Percentiles rank a stretch among this genome's conserved stretches.
Evolutionary conservation across 1,139 yeast species (phyloP).

Genomic region (Waltiozyma sp.): DNA sequence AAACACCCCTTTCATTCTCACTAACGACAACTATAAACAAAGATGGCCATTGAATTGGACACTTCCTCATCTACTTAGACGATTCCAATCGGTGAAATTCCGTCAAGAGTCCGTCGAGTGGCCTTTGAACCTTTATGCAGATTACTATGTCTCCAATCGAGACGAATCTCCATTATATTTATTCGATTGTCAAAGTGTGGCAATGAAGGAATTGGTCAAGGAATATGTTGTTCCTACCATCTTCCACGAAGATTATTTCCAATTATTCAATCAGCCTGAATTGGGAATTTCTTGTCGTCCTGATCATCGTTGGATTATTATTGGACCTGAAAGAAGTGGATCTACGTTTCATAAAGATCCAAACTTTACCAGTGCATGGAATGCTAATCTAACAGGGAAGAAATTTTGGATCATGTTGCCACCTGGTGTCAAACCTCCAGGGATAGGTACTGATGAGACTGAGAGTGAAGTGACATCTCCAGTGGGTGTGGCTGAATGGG

Average conservation of each 20-base stretch:
- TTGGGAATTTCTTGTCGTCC: slow-evolving; percentile 45
- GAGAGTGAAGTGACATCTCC: slow-evolving; percentile 92
- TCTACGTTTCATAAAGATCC: slow-evolving; percentile 93
- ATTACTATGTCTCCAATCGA: slow-evolving; percentile 46
- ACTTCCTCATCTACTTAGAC: slow-evolving; percentile 32
- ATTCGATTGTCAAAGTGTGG: slow-evolving; percentile 66
- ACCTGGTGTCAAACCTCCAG: slow-evolving; percentile 69
- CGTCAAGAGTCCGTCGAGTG: slow-evolving; percentile 82
- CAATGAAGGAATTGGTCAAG: slow-evolving; percentile 43
- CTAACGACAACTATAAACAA: slow-evolving; percentile 22
- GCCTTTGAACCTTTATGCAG: slow-evolving; percentile 51
- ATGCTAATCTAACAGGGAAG: slow-evolving; percentile 60
- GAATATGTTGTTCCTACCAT: slow-evolving; percentile 47
- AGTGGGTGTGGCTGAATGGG: slow-evolving; percentile 86
- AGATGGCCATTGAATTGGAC: slow-evolving; percentile 65
- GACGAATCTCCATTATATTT: slow-evolving; percentile 82
- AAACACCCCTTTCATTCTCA: slow-evolving; percentile 58
- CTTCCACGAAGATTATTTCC: slow-evolving; percentile 33
- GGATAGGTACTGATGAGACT: slow-evolving; percentile 63
- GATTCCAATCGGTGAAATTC: slow-evolving; percentile 53
- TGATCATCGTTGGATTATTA: slow-evolving; percentile 81
- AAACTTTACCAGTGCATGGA: slow-evolving; percentile 86
- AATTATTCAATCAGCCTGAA: slow-evolving; percentile 6
- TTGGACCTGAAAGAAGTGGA: slow-evolving; percentile 74
- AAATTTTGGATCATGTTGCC: slow-evolving; percentile 89